Evolutionary conservation across 495 filamentous ascomycete genomes (phyloP), one percentile per base, ranked within the genome.

Genomic region (Trypethelium eluteriae): DNA sequence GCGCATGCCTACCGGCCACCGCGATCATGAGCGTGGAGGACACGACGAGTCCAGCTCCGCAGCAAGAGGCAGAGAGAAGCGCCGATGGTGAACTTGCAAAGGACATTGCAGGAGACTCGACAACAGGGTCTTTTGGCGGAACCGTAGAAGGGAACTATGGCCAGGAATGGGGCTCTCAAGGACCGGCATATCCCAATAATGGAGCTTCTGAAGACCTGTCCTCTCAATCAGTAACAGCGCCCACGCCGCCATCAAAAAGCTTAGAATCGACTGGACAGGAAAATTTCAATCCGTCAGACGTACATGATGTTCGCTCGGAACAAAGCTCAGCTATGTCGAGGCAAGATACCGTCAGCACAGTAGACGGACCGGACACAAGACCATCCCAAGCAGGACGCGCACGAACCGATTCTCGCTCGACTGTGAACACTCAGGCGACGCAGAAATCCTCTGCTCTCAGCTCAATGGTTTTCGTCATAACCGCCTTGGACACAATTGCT

Each of bases 391-490:
- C 6, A 59, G 53, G 25, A 59, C 53, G 53, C 25, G 10, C 53
- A 59, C 53, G 53, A 34, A 86, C 85, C 9, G 84, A 87, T 70
- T 86, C 85, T 39, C 75, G 83, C 62, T 86, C 85, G 34, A 84
- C 85, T 14, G 81, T 79, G 3, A 78, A 80, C 38, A 83, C 83
- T 1, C 81, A 81, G 57, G 80, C 78, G 46, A 84, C 83, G 0
- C 78, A 76, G 44, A 76, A 82, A 68, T 79, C 84, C 41, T 79
- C 79, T 32, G 81, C 87, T 64, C 87, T 96, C 76, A 79, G 77
- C 38, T 97, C 94, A 62, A 88, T 96, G 65, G 91, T 96, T 64
- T 98, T 98, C 75, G 90, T 97, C 67, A 88, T 96, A 63, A 91
- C 89, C 65, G 92, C 95, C 38, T 78, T 99, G 63, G 94, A 98